These are phyloP conservation scores for Cymbopogon citratus DNA, from an alignment of 176 grass and related monocot genomes.

Conservation along the genomic window DNA sequence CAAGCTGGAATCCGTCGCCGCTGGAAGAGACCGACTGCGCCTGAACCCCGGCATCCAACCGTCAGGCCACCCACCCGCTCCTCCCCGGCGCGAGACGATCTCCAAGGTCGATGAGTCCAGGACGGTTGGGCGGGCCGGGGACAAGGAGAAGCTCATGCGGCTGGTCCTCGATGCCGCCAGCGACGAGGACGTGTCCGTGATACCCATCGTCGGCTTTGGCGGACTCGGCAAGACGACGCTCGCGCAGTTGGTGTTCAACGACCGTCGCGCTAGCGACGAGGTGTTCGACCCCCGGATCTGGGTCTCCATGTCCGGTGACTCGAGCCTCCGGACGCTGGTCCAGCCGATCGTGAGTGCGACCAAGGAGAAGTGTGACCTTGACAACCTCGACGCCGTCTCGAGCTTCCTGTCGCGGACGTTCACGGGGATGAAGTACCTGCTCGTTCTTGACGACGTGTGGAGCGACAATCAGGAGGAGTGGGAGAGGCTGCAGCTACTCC, in stretches of 20 bases:
- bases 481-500: constrained; percentile 41
- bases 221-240: constrained; percentile 65
- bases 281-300: constrained; percentile 51
- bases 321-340: constrained; percentile 33
- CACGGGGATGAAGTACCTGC: constrained; percentile 48
- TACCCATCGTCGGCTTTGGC: constrained; percentile 55
- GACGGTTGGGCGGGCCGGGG: constrained; percentile 31
- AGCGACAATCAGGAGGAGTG: constrained; percentile 44
- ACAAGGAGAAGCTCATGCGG: constrained; percentile 54
- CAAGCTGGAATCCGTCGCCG: constrained; percentile 9
- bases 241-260: constrained; percentile 57
- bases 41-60: neutral
- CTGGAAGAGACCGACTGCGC: constrained; percentile 1
- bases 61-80: neutral
- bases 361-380: constrained; percentile 33
- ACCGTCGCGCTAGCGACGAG: constrained; percentile 37
- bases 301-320: constrained; percentile 51
- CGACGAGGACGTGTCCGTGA: constrained; percentile 54
- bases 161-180: constrained; percentile 40
- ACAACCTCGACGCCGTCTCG: constrained; percentile 26
- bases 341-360: constrained; percentile 32
- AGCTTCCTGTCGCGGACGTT: constrained; percentile 35
- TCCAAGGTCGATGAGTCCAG: constrained; percentile 30
- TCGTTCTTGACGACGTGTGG: constrained; percentile 67
- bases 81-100: neutral